These are phyloP conservation scores for Trametes cingulata DNA, from an alignment of 768 basidiomycete species.

Conservation along the genomic window DNA sequence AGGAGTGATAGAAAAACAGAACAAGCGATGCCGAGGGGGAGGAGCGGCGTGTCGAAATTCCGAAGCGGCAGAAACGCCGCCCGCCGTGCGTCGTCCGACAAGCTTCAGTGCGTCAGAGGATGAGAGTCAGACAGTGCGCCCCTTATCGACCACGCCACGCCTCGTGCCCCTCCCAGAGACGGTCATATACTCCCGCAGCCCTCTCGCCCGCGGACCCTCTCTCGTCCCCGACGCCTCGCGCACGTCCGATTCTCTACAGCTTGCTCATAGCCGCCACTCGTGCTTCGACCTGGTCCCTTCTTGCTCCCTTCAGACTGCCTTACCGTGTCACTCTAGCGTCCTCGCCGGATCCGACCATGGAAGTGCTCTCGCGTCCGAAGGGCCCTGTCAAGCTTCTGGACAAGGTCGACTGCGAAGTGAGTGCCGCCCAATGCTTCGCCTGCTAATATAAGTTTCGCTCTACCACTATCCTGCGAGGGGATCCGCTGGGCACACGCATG, in stretches of 20 bases:
- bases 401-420: conserved; percentile 1
- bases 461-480: too few relatives aligned
- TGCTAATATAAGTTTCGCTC: too few relatives aligned
- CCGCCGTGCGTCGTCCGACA: too few relatives aligned
- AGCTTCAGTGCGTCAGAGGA: too few relatives aligned
- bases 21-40: background rate
- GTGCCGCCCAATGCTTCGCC: background rate
- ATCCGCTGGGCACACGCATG: too few relatives aligned
- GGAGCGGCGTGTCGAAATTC: too few relatives aligned
- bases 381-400: background rate
- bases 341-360: background rate
- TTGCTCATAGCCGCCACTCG: background rate
- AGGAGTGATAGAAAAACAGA: background rate
- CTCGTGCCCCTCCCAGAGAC: background rate
- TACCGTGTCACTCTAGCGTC: too few relatives aligned
- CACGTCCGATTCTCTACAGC: too few relatives aligned
- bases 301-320: background rate
- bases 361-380: conserved; percentile 10
- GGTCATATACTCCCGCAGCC: background rate
- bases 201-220: background rate
- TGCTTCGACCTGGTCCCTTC: background rate
- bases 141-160: conserved; percentile 14
- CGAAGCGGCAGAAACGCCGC: too few relatives aligned
- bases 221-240: too few relatives aligned
- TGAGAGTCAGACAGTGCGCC: background rate